phyloP scores from a whole-genome alignment of 768 basidiomycete genomes.

The Leccinellum luteum region DNA sequence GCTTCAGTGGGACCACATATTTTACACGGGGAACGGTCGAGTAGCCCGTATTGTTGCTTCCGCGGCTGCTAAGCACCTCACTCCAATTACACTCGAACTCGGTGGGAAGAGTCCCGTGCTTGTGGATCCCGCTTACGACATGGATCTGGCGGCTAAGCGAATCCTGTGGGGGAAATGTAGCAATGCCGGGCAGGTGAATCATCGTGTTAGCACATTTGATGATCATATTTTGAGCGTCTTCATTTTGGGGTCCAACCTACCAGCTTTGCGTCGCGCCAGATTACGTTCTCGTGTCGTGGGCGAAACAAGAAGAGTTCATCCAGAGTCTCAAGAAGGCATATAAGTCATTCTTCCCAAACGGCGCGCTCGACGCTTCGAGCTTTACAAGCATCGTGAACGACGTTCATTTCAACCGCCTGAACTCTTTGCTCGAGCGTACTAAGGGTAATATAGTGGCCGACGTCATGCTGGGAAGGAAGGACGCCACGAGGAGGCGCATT shows the following conservation, averaged over 20 bases:
- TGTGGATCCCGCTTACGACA: constrained; percentile 40
- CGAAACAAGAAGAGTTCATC: constrained; percentile 47
- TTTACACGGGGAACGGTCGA: constrained; percentile 37
- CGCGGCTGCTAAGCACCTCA: constrained; percentile 32
- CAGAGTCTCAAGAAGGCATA: constrained; percentile 43
- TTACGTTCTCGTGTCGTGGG: constrained; percentile 41
- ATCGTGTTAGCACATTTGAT: neutral
- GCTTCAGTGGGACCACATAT: constrained; percentile 34
- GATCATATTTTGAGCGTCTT: neutral
- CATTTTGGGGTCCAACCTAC: neutral
- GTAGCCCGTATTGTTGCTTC: constrained; percentile 25
- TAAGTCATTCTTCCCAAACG: constrained; percentile 51
- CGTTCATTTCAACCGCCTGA: constrained; percentile 52
- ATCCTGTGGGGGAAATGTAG: constrained; percentile 64
- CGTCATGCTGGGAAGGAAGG: constrained; percentile 36
- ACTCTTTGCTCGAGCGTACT: constrained; percentile 48
- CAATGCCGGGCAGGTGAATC: constrained; percentile 61
- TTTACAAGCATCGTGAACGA: constrained; percentile 54
- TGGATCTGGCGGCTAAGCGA: constrained; percentile 57
- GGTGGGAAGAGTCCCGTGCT: constrained; percentile 46
- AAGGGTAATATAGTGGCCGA: constrained; percentile 57
- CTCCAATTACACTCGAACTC: constrained; percentile 33
- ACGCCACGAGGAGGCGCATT: constrained; percentile 41
- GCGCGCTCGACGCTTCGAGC: constrained; percentile 42
- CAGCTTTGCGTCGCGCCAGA: constrained; percentile 45